Conservation (phyloP, 1,284 basidiomycete species). For the Sphaerobolus stellatus region DNA sequence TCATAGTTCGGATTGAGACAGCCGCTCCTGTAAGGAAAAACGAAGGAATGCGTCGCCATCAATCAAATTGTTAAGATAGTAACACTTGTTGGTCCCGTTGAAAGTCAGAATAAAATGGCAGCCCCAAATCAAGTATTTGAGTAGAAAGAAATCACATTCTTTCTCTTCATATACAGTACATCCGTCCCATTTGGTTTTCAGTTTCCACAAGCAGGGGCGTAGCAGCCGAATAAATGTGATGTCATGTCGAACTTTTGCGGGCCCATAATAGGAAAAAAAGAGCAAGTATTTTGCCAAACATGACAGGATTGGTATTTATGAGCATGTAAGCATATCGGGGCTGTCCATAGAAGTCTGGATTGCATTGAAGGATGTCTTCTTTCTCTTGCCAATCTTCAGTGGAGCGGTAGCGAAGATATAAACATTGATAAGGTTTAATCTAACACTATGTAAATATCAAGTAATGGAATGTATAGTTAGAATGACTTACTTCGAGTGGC, state of each 20-base stretch:
- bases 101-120: not conserved
- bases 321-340: not conserved
- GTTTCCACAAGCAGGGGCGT: not conserved
- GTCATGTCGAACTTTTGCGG: not conserved
- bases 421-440: not conserved
- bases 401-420: not conserved
- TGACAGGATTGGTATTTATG: not conserved
- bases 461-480: no score
- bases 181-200: not conserved
- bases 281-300: not conserved
- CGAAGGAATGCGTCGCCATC: not conserved
- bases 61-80: not conserved
- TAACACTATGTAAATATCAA: no score
- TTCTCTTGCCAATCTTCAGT: not conserved
- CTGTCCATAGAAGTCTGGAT: not conserved
- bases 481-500: no score
- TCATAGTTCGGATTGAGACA: no score
- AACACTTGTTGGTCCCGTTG: not conserved
- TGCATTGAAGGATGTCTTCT: not conserved
- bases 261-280: not conserved
- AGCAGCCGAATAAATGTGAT: not conserved
- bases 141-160: not conserved
- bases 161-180: not conserved
- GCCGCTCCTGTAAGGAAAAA: not conserved
- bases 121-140: not conserved